These are phyloP conservation scores for Sclerotinia glacialis DNA, from an alignment of 2,329 filamentous ascomycete genomes.

Conservation along the genomic window DNA sequence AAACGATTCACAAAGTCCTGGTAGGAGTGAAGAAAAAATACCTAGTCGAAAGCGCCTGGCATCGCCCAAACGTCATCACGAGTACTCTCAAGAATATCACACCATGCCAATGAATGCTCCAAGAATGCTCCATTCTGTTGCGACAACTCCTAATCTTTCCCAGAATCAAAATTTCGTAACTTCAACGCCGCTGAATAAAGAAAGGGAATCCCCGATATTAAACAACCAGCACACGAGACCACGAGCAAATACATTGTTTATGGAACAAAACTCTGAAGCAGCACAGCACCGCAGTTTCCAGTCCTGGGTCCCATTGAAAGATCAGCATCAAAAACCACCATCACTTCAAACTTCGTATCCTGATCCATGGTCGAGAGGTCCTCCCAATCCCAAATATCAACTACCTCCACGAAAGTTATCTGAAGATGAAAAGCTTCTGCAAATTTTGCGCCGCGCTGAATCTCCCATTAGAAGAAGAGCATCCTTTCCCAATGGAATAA, in stretches of 20 bases:
- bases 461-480: not conserved
- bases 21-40: not conserved
- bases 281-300: constrained; percentile 9
- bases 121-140: not conserved
- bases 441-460: not conserved
- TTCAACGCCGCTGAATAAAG: not conserved
- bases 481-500: not conserved
- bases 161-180: not conserved
- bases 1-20: not conserved
- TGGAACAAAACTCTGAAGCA: constrained; percentile 6
- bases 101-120: constrained; percentile 10
- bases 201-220: not conserved
- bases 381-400: constrained; percentile 13
- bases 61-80: constrained; percentile 14
- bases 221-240: not conserved
- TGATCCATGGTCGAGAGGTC: constrained; percentile 12
- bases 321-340: not conserved
- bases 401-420: not conserved
- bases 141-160: not conserved
- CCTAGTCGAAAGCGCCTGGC: constrained; percentile 6
- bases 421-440: constrained; percentile 10
- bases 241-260: not conserved
- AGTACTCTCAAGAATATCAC: constrained; percentile 14
- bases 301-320: not conserved
- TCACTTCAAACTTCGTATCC: not conserved